These are phyloP conservation scores for Pseudogymnoascus sp. DNA, from an alignment of 2,329 filamentous ascomycete species.

Conservation along the genomic window DNA sequence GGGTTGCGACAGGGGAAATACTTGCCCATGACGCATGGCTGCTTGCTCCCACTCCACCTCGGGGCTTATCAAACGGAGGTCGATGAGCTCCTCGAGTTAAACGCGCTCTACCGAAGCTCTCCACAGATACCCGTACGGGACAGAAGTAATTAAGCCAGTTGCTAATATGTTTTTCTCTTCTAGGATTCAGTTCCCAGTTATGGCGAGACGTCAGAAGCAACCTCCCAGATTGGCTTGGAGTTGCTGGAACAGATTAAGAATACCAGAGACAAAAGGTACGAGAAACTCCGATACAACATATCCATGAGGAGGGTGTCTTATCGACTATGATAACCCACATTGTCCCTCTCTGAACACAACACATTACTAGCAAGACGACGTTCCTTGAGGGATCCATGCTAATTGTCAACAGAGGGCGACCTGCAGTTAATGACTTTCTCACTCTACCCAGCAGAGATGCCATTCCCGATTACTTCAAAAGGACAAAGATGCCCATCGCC, in stretches of 20 bases:
- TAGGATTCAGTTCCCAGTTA: constrained; percentile 16
- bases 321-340: not conserved
- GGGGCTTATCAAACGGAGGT: constrained; percentile 4
- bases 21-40: constrained; percentile 8
- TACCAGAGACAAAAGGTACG: constrained; percentile 75
- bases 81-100: not conserved
- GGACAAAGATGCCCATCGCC: constrained; percentile 69
- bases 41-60: constrained; percentile 4
- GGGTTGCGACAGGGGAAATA: constrained; percentile 5
- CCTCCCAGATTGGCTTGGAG: constrained; percentile 59
- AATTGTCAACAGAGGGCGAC: constrained; percentile 49
- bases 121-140: constrained; percentile 6
- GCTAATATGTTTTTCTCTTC: constrained; percentile 24
- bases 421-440: constrained; percentile 68
- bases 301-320: not conserved
- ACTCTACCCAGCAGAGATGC: constrained; percentile 54
- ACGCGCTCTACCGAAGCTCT: constrained; percentile 6
- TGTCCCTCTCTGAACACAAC: not conserved
- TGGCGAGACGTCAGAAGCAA: constrained; percentile 57
- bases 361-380: not conserved
- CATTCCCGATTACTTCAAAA: constrained; percentile 68
- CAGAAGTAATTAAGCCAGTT: constrained; percentile 13
- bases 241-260: constrained; percentile 68
- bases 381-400: not conserved
- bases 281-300: not conserved